Conservation (phyloP, 257 asterid genomes). For the Asclepias syriaca region DNA sequence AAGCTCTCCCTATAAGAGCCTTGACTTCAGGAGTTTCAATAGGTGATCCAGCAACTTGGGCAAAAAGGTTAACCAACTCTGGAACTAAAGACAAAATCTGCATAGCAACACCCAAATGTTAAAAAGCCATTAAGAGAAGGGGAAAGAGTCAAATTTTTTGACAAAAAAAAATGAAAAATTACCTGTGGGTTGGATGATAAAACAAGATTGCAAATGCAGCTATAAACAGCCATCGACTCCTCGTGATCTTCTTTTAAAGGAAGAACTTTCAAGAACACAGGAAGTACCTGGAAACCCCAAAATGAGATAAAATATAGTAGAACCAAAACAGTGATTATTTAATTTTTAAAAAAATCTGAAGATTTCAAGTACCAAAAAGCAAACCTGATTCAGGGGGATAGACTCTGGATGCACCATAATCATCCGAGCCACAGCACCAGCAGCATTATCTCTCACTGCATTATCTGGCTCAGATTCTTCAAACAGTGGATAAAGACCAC, state of each 20-base stretch:
- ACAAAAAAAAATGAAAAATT: conserved; percentile 16
- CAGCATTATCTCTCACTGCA: conserved; percentile 97
- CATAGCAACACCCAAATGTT: conserved; percentile 11
- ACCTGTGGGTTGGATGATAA: conserved; percentile 91
- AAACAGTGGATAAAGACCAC: conserved; percentile 74
- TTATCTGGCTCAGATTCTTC: conserved; percentile 88
- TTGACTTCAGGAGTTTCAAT: conserved; percentile 83
- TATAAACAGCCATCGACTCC: conserved; percentile 78
- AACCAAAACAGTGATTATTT: conserved; percentile 12
- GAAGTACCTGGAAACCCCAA: conserved; percentile 55
- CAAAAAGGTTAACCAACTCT: conserved; percentile 79
- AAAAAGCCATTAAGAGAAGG: conserved; percentile 3
- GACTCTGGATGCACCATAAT: conserved; percentile 83
- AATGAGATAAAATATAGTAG: conserved; percentile 18
- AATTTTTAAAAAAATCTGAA: background rate
- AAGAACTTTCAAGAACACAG: conserved; percentile 84
- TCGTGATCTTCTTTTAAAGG: conserved; percentile 93
- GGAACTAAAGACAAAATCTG: conserved; percentile 81
- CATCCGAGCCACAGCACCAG: conserved; percentile 99
- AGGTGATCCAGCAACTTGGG: conserved; percentile 78
- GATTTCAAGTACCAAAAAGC: conserved; percentile 10
- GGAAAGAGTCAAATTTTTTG: conserved; percentile 5
- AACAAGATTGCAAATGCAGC: conserved; percentile 82
- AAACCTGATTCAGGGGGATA: conserved; percentile 82
- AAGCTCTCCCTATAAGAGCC: conserved; percentile 79